Percentiles rank a stretch among this genome's conserved stretches.
Conservation (phyloP, 129 eudicot genomes). For the Mikania micrantha region DNA sequence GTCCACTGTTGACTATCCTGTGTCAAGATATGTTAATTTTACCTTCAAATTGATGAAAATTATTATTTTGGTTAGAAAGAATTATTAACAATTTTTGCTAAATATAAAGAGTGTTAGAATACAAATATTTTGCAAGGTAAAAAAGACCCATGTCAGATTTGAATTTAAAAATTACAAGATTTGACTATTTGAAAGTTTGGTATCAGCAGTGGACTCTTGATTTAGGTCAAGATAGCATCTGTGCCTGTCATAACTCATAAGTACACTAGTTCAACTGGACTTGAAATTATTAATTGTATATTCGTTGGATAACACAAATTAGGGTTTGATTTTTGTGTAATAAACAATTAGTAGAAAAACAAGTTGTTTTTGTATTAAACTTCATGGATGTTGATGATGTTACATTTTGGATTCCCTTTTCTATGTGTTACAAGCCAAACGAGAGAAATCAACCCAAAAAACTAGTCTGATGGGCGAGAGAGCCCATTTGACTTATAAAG, state of each 20-base stretch:
- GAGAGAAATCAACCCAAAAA: too few relatives aligned
- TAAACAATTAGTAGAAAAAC: background rate
- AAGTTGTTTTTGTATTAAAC: background rate
- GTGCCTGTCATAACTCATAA: background rate
- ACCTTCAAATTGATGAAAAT: slow-evolving; percentile 4
- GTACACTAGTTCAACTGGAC: background rate
- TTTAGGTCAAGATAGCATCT: background rate
- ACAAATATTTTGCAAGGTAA: slow-evolving; percentile 16
- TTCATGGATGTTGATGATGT: slow-evolving; percentile 1
- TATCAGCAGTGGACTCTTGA: background rate
- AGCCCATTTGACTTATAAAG: too few relatives aligned
- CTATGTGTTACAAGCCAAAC: too few relatives aligned
- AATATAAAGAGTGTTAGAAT: slow-evolving; percentile 16
- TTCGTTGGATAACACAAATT: background rate
- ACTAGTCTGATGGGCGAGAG: too few relatives aligned
- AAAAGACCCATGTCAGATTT: background rate
- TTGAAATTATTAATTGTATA: background rate
- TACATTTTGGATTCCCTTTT: background rate
- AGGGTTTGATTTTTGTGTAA: background rate
- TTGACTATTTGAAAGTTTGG: background rate
- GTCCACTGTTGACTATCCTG: slow-evolving; percentile 14
- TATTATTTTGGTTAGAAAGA: slow-evolving; percentile 26
- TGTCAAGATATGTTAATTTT: slow-evolving; percentile 8
- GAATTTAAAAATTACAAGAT: background rate
- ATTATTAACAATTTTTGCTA: slow-evolving; percentile 8